Conservation (phyloP, 2,329 filamentous ascomycete genomes). For the Claviceps fusiformis region DNA sequence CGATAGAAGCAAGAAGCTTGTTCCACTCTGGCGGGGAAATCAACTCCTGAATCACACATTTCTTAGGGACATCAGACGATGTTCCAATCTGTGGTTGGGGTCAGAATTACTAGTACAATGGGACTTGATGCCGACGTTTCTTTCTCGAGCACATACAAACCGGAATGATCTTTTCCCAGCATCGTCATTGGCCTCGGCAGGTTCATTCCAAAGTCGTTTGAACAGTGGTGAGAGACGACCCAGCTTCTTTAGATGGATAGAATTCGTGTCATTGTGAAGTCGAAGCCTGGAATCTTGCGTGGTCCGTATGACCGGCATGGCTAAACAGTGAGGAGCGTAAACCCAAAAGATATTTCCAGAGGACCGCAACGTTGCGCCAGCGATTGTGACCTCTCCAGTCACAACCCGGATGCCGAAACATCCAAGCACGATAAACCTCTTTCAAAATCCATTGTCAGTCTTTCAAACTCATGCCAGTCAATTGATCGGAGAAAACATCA, state of each 20-base stretch:
- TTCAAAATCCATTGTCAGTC: neutral
- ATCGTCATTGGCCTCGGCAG: slow-evolving; percentile 10
- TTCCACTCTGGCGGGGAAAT: slow-evolving; percentile 48
- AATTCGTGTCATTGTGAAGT: slow-evolving; percentile 38
- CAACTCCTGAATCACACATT: slow-evolving; percentile 37
- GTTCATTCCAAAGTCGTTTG: slow-evolving; percentile 49
- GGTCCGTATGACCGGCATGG: slow-evolving; percentile 52
- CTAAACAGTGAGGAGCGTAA: slow-evolving; percentile 54
- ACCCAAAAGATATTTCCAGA: slow-evolving; percentile 38
- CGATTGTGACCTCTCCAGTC: slow-evolving; percentile 49
- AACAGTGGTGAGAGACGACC: slow-evolving; percentile 53
- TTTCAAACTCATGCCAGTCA: slow-evolving; percentile 8
- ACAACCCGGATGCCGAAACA: slow-evolving; percentile 51
- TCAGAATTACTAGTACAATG: slow-evolving; percentile 10
- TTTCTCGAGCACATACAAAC: slow-evolving; percentile 27
- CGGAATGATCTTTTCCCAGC: slow-evolving; percentile 26
- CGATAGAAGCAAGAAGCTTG: slow-evolving; percentile 37
- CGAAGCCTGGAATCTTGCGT: slow-evolving; percentile 37
- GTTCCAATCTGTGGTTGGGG: slow-evolving; percentile 32
- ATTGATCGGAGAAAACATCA: slow-evolving; percentile 4
- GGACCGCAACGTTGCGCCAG: slow-evolving; percentile 47
- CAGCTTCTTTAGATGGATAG: slow-evolving; percentile 36
- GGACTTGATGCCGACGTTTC: too few relatives aligned
- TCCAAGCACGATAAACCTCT: slow-evolving; percentile 52
- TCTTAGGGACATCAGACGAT: slow-evolving; percentile 37